These are phyloP conservation scores for Cystofilobasidium bisporidii DNA, from an alignment of 768 basidiomycete species.

Conservation along the genomic window DNA sequence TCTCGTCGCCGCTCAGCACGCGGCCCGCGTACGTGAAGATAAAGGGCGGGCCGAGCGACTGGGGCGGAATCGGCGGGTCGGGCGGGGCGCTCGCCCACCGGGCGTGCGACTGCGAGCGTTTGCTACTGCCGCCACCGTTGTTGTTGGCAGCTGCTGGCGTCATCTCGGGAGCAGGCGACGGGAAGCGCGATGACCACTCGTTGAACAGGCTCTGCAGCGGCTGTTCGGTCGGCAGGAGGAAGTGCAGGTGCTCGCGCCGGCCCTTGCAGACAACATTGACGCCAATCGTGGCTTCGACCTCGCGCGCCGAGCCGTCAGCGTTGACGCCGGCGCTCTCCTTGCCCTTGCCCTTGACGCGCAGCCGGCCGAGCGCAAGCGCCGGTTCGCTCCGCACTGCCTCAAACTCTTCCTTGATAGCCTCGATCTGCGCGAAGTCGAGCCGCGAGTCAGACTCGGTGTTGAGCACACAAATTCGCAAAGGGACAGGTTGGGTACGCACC, in stretches of 20 bases:
- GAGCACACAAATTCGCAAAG: neutral
- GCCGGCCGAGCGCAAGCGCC: neutral
- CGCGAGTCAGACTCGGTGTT: neutral
- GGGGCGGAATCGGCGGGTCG: conserved; percentile 1
- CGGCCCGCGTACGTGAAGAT: conserved; percentile 76
- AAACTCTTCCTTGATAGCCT: conserved; percentile 7
- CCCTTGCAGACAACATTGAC: conserved; percentile 2
- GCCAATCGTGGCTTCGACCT: neutral
- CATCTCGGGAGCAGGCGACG: neutral
- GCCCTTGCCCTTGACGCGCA: neutral
- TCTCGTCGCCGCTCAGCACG: conserved; percentile 67
- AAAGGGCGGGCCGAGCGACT: conserved; percentile 51
- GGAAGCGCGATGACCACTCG: neutral
- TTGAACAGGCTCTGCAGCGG: neutral
- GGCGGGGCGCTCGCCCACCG: neutral
- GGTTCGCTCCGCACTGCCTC: neutral
- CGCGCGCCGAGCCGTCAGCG: neutral
- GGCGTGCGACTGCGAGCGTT: neutral
- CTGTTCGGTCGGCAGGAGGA: neutral
- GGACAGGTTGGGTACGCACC: neutral
- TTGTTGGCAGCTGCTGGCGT: neutral
- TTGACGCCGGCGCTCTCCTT: neutral
- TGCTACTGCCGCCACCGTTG: neutral
- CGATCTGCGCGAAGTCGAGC: neutral
- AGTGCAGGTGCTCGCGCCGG: conserved; percentile 5